A percentile compares a stretch with the other conserved stretches of the same genome.
Evolutionary conservation across 2,329 filamentous ascomycete genomes (phyloP).

Genomic region (Sarocladiaceae sp.): DNA sequence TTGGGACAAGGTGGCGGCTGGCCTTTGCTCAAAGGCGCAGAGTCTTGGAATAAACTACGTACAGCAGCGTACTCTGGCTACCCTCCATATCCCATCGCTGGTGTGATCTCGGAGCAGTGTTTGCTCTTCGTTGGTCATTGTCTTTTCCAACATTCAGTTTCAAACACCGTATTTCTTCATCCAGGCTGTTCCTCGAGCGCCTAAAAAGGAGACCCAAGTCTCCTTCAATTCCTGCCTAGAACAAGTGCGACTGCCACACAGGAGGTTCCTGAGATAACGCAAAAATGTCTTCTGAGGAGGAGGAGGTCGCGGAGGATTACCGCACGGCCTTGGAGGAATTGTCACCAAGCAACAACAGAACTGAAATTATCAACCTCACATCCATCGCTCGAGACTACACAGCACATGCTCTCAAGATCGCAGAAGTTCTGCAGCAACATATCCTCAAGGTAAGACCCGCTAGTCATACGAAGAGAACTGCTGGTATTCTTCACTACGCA

Average conservation of each 20-base stretch:
- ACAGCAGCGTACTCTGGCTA: slow-evolving; percentile 4
- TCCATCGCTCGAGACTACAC: slow-evolving; percentile 97
- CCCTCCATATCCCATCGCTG: background rate
- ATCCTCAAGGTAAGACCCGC: slow-evolving; percentile 76
- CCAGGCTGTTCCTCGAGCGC: too few species aligned
- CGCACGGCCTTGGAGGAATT: slow-evolving; percentile 88
- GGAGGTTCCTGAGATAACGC: background rate
- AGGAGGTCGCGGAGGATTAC: slow-evolving; percentile 93
- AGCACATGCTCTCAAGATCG: slow-evolving; percentile 89
- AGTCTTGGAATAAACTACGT: slow-evolving; percentile 25
- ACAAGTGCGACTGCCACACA: too few species aligned
- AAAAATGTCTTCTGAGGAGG: slow-evolving; percentile 48
- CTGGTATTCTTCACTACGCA: background rate
- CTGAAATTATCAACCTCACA: slow-evolving; percentile 95
- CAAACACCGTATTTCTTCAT: too few species aligned
- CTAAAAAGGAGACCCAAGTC: too few species aligned
- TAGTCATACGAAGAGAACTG: background rate
- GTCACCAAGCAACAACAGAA: slow-evolving; percentile 78
- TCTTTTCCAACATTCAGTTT: slow-evolving; percentile 5
- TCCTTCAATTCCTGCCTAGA: background rate
- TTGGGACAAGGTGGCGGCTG: background rate
- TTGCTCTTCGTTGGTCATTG: slow-evolving; percentile 6
- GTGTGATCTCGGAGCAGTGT: background rate
- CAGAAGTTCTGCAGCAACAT: slow-evolving; percentile 82
- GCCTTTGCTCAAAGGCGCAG: slow-evolving; percentile 13